A percentile compares a stretch with the other conserved stretches of the same genome.
phyloP scores from a whole-genome alignment of 805 yeast genomes.

The Kodamaea fukazawae region DNA sequence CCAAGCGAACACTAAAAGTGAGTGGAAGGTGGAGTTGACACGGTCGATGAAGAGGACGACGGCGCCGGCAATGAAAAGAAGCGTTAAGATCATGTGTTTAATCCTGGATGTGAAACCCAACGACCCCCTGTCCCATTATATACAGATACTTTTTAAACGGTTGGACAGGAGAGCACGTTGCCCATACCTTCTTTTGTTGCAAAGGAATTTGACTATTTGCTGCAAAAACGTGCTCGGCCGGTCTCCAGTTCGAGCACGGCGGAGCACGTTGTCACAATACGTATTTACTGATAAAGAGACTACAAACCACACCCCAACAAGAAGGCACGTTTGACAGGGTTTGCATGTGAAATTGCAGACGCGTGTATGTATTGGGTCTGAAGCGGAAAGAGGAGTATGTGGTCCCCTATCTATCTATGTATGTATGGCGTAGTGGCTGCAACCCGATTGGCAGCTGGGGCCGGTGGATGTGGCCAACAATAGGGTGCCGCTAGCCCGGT shows the following conservation, averaged over 20 bases:
- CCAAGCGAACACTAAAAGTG: slow-evolving; percentile 36
- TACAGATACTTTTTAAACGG: too few relatives aligned
- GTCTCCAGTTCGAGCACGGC: neutral
- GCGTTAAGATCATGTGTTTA: slow-evolving; percentile 4
- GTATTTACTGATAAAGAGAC: neutral
- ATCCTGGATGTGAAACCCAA: neutral
- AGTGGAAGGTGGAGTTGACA: slow-evolving; percentile 20
- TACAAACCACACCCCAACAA: neutral
- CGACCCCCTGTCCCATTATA: neutral
- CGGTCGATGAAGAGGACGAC: slow-evolving; percentile 10
- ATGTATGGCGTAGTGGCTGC: too few relatives aligned
- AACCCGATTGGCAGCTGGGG: too few relatives aligned
- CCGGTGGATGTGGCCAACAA: too few relatives aligned
- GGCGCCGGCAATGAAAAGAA: slow-evolving; percentile 5
- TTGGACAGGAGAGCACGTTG: neutral
- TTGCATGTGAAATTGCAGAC: slow-evolving; percentile 5
- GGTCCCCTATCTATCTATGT: too few relatives aligned
- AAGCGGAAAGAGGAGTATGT: too few relatives aligned
- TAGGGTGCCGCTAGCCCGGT: too few relatives aligned
- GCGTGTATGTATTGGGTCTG: too few relatives aligned
- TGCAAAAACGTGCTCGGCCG: slow-evolving; percentile 8
- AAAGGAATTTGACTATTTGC: slow-evolving; percentile 1
- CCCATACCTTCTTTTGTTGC: slow-evolving; percentile 5
- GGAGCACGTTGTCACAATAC: slow-evolving; percentile 6
- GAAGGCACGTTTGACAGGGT: neutral